These are phyloP conservation scores for Prinsepia uniflora DNA, from an alignment of 306 rosid genomes.

Conservation along the genomic window DNA sequence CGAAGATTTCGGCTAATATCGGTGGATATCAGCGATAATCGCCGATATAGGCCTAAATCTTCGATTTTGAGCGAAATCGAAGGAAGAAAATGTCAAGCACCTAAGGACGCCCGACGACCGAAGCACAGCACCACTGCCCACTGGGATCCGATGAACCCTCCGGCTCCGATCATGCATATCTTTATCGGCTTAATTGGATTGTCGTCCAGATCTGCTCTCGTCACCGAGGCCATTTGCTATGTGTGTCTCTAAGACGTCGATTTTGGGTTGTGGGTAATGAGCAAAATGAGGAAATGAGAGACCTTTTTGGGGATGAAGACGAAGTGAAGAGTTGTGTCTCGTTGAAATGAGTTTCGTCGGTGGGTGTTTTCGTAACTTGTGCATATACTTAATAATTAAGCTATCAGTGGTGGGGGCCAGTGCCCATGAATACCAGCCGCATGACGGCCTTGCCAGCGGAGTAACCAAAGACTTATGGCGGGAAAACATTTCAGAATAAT, in stretches of 20 bases:
- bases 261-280: too few species aligned
- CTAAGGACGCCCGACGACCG: too few species aligned
- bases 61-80: too few species aligned
- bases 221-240: conserved; percentile 46
- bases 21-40: too few species aligned
- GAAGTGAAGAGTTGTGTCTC: neutral
- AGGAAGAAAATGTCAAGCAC: too few species aligned
- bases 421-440: neutral
- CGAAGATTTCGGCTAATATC: too few species aligned
- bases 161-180: conserved; percentile 94
- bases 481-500: conserved; percentile 14
- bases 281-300: neutral
- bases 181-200: conserved; percentile 69
- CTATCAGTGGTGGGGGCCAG: neutral
- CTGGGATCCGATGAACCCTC: conserved; percentile 92
- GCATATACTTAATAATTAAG: neutral
- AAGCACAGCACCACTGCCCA: too few species aligned
- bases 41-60: too few species aligned
- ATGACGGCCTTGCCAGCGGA: conserved; percentile 11
- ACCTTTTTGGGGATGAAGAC: neutral
- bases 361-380: conserved; percentile 16
- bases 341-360: neutral
- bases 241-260: neutral
- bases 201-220: conserved; percentile 75
- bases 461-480: conserved; percentile 4